phyloP scores from a whole-genome alignment of 2,329 filamentous ascomycete genomes.

The Cadophora luteo-olivacea region DNA sequence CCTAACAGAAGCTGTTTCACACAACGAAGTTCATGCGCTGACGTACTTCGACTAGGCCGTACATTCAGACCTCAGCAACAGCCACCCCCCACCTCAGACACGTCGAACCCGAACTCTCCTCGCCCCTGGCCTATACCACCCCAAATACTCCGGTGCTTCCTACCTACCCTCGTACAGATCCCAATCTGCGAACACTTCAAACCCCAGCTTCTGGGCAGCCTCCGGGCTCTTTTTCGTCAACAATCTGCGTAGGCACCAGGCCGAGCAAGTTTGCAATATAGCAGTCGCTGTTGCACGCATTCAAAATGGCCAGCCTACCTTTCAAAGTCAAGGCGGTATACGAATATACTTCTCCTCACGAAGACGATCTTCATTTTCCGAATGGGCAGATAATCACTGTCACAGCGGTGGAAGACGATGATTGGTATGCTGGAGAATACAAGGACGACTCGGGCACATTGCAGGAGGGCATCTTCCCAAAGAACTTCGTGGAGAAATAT shows the following conservation, averaged over 20 bases:
- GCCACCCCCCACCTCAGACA: conserved; percentile 33
- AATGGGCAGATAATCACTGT: conserved; percentile 92
- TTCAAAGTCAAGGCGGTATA: conserved; percentile 97
- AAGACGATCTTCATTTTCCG: conserved; percentile 90
- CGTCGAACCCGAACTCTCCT: conserved; percentile 25
- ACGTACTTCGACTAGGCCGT: conserved; percentile 41
- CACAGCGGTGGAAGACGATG: conserved; percentile 87
- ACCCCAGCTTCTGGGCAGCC: conserved; percentile 28
- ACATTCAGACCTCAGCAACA: conserved; percentile 35
- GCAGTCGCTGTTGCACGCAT: conserved; percentile 43
- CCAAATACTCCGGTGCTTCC: conserved; percentile 20
- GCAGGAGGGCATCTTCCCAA: conserved; percentile 87
- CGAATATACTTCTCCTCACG: conserved; percentile 91
- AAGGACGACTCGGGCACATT: conserved; percentile 75
- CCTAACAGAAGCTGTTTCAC: conserved; percentile 36
- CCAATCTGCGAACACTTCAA: conserved; percentile 27
- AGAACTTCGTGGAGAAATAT: conserved; percentile 97
- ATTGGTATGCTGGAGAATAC: conserved; percentile 94
- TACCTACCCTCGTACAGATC: conserved; percentile 7
- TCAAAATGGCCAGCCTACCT: conserved; percentile 70
- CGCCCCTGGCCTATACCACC: conserved; percentile 34
- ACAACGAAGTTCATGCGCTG: conserved; percentile 39
- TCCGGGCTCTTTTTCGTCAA: conserved; percentile 27
- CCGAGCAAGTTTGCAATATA: conserved; percentile 30
- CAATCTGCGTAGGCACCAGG: conserved; percentile 33